Percentiles rank a stretch among this genome's conserved stretches.
Conservation (phyloP, 2,329 filamentous ascomycete species). For the Venturia aucupariae region DNA sequence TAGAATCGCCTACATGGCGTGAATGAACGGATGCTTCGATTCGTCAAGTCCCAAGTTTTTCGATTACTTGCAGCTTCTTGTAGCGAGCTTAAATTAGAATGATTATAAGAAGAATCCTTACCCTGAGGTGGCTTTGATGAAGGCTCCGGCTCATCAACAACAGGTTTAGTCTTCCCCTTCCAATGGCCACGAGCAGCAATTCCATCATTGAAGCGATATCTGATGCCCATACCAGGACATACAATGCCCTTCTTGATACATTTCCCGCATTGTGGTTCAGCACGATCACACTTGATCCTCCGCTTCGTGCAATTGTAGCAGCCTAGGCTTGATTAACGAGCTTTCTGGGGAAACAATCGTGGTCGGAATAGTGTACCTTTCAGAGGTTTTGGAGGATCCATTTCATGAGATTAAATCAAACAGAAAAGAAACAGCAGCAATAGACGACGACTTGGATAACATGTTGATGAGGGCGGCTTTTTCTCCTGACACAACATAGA, state of each 20-base stretch:
- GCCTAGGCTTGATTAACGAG: slow-evolving; percentile 16
- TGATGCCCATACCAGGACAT: slow-evolving; percentile 31
- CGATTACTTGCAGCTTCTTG: no score
- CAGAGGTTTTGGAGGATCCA: background rate
- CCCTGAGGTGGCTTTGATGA: no score
- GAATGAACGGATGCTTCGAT: no score
- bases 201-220: slow-evolving; percentile 29
- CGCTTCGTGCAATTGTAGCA: slow-evolving; percentile 32
- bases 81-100: no score
- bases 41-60: no score
- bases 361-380: background rate
- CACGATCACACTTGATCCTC: slow-evolving; percentile 33
- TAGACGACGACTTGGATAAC: no score
- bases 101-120: no score
- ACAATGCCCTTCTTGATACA: slow-evolving; percentile 30
- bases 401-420: background rate
- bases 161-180: slow-evolving; percentile 18
- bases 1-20: no score
- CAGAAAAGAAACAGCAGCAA: no score
- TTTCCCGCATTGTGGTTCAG: slow-evolving; percentile 31
- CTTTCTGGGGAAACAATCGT: background rate
- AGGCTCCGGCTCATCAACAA: slow-evolving; percentile 11
- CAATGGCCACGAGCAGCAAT: slow-evolving; percentile 20
- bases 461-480: no score
- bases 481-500: no score